phyloP scores from a whole-genome alignment of 495 filamentous ascomycete species.

The Lasiosphaeria miniovina region DNA sequence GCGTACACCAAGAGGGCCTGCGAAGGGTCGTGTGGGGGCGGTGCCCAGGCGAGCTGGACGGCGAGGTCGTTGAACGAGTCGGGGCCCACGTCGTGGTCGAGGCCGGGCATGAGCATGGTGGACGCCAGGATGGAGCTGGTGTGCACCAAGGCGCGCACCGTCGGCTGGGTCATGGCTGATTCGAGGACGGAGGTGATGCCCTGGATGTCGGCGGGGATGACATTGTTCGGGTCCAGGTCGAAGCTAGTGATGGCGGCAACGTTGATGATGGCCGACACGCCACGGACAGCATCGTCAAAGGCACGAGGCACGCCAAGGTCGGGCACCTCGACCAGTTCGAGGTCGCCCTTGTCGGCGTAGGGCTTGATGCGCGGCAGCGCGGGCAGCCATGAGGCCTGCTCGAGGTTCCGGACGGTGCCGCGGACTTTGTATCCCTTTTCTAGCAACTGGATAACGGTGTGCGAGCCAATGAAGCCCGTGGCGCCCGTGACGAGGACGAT shows the following conservation, averaged over 20 bases:
- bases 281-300: constrained; percentile 43
- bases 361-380: constrained; percentile 30
- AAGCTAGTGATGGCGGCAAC: constrained; percentile 44
- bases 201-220: constrained; percentile 42
- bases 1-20: constrained; percentile 38
- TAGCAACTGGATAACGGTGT: constrained; percentile 48
- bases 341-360: constrained; percentile 38
- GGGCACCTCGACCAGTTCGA: constrained; percentile 37
- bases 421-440: constrained; percentile 46
- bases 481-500: constrained; percentile 51
- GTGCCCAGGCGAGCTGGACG: constrained; percentile 42
- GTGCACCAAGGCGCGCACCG: constrained; percentile 51
- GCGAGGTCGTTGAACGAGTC: constrained; percentile 51
- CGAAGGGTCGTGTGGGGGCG: constrained; percentile 32
- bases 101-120: constrained; percentile 26
- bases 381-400: constrained; percentile 43
- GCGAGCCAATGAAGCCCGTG: constrained; percentile 52
- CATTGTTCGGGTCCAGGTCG: constrained; percentile 37
- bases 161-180: constrained; percentile 41
- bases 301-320: constrained; percentile 38
- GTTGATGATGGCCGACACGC: constrained; percentile 40
- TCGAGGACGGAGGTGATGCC: constrained; percentile 40
- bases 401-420: constrained; percentile 44
- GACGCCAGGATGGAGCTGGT: constrained; percentile 51
- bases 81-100: constrained; percentile 24